Evolutionary conservation across 2,329 filamentous ascomycete genomes (phyloP), one percentile per base, ranked within the genome.

Genomic region (Lecanicillium sp.): DNA sequence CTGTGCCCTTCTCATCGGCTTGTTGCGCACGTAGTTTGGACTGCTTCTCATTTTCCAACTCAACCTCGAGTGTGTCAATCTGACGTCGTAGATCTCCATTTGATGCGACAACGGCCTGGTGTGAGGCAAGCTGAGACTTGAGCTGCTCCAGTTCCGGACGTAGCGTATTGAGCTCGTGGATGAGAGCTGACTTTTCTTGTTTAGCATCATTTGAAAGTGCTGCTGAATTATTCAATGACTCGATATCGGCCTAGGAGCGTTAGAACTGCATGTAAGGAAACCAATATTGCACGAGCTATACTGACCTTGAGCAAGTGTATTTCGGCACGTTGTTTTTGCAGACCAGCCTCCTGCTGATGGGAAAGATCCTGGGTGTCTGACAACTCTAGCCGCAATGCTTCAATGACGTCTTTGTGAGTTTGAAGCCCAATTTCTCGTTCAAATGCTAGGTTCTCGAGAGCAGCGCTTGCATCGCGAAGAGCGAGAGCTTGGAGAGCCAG

Each of bases 71-170:
- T 2, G 84, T 81, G 59, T 77, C 84, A 23, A 95, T 65, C 65
- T 93, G 87, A 39, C 86, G 83, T 60, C 93, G 84, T 12, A 96
- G 68, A 2, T 84, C 77, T 38, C 91, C 73, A 63, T 94, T 95
- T 61, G 95, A 89, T 2, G 84, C 74, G 14, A 94, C 71, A 10
- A 87, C 70, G 2, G 78, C 75, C 58, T 90, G 83, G 46, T 90
- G 81, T 12, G 74, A 71, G 23, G 68, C 60, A 10, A 81, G 62
- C 56, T 81, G 77, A 2, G 75, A 72, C 53, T 70, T 68, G 21
- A 82, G 66, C 48, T 80, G 75, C 33, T 81, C 75, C 14, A 80
- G 54, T 55, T 82, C 77, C 20, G 75, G 77, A 52, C 75, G 75
- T 10, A 82, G 59, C 6, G 70, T 61, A 23, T 72, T 69, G 7